phyloP scores from a whole-genome alignment of 192 early-diverging fungal genomes.

The Coemansia sp. region DNA sequence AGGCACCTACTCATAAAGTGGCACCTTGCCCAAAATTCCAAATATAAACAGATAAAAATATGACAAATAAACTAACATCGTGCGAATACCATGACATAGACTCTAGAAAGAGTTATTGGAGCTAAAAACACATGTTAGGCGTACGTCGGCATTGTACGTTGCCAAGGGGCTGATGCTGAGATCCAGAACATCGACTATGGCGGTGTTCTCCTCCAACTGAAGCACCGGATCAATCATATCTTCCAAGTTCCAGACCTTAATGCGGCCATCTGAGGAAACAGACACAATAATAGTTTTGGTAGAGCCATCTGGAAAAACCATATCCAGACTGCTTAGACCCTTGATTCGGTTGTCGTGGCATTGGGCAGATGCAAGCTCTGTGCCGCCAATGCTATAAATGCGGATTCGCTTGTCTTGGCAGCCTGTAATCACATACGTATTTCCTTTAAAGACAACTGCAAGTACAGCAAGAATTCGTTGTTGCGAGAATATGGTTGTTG shows the following conservation, averaged over 20 bases:
- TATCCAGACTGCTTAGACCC: conserved; percentile 30
- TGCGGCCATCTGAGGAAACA: conserved; percentile 71
- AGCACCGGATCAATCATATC: conserved; percentile 41
- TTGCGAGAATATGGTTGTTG: conserved; percentile 35
- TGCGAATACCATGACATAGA: not conserved
- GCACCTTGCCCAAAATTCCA: no score
- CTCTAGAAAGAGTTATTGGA: conserved; percentile 31
- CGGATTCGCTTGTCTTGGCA: conserved; percentile 55
- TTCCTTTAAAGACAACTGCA: conserved; percentile 21
- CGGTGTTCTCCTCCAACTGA: not conserved
- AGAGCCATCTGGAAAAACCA: conserved; percentile 36
- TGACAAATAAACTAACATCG: not conserved
- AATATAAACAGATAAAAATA: not conserved
- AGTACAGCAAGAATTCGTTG: conserved; percentile 43
- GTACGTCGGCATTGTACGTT: conserved; percentile 61
- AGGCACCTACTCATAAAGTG: no score
- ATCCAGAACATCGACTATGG: conserved; percentile 9
- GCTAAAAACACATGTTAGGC: conserved; percentile 57
- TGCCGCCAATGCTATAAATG: conserved; percentile 41
- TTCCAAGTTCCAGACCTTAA: conserved; percentile 70
- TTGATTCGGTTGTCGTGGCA: conserved; percentile 48
- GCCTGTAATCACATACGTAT: conserved; percentile 33
- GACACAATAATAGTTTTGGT: conserved; percentile 54
- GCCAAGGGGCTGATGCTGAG: conserved; percentile 44
- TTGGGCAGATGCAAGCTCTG: conserved; percentile 32